A percentile compares a stretch with the other conserved stretches of the same genome.
Conservation (phyloP, 2,329 filamentous ascomycete genomes). For the Fusarium veterinarium region DNA sequence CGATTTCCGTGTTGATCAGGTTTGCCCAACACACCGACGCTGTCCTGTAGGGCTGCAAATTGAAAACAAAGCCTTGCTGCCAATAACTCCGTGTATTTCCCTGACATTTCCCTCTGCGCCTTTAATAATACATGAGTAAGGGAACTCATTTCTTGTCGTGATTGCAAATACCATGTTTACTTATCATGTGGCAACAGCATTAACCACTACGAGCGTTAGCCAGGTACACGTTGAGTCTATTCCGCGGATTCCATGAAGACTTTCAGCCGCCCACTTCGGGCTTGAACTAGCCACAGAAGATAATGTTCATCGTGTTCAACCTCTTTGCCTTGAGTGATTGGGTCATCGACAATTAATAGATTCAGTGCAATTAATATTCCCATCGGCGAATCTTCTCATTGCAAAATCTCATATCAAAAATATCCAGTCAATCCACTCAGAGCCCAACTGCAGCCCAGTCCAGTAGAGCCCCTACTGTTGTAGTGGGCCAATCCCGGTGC, state of each 20-base stretch:
- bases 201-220: constrained; percentile 16
- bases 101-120: not conserved
- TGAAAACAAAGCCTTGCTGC: not conserved
- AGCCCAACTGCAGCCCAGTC: constrained; percentile 7
- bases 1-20: constrained; percentile 14
- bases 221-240: constrained; percentile 24
- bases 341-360: not conserved
- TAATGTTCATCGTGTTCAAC: not conserved
- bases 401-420: constrained; percentile 7
- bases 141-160: not conserved
- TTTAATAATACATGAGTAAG: not conserved
- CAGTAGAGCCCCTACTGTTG: constrained; percentile 1
- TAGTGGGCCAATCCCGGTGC: constrained; percentile 9
- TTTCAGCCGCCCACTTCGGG: constrained; percentile 18
- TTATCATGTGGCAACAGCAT: constrained; percentile 24
- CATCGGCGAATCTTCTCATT: not conserved
- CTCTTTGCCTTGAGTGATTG: constrained; percentile 2
- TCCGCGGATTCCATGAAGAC: not conserved
- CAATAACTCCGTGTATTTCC: not conserved
- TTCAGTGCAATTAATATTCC: not conserved
- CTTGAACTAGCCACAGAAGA: constrained; percentile 7
- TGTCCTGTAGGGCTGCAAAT: constrained; percentile 5
- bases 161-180: not conserved
- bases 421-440: constrained; percentile 3
- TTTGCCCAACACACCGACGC: not conserved